Percentiles rank a stretch among this genome's conserved stretches.
Evolutionary conservation across 2,329 filamentous ascomycete species (phyloP).

Genomic region (Fusarium sp.): DNA sequence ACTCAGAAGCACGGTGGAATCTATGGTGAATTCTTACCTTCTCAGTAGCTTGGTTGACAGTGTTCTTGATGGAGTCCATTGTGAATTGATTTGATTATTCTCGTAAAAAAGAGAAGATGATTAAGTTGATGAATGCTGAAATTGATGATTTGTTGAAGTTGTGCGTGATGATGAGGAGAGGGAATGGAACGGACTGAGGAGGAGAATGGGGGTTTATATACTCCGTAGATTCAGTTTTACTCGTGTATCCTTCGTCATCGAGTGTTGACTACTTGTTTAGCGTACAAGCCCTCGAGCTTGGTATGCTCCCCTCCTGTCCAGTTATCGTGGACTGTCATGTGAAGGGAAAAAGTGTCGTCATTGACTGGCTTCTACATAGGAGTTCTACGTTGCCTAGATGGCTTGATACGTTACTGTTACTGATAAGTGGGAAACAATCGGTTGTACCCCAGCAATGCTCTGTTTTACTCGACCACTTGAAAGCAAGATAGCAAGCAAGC

Average conservation of each 20-base stretch:
- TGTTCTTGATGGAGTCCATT: constrained; percentile 67
- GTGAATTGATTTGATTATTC: constrained; percentile 37
- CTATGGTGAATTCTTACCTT: not conserved
- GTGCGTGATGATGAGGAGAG: constrained; percentile 15
- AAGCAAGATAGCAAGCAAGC: not conserved
- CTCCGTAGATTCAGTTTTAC: too few relatives aligned
- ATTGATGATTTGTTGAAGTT: constrained; percentile 9
- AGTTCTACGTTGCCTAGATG: constrained; percentile 9
- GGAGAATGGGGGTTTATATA: constrained; percentile 30
- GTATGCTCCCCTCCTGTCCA: not conserved
- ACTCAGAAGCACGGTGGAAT: not conserved
- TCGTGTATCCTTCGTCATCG: constrained; percentile 8
- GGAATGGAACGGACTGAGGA: not conserved
- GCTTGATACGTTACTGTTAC: not conserved
- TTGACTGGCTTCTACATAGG: constrained; percentile 21
- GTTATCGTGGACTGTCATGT: constrained; percentile 25
- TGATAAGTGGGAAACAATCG: not conserved
- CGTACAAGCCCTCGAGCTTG: not conserved
- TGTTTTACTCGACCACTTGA: constrained; percentile 1
- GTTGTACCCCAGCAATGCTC: constrained; percentile 1
- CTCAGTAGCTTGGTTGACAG: constrained; percentile 58
- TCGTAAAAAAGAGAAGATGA: not conserved
- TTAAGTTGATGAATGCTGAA: constrained; percentile 10
- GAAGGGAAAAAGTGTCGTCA: constrained; percentile 33
- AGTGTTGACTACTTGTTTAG: constrained; percentile 8